Evolutionary conservation across 2,329 filamentous ascomycete species (phyloP).

Genomic region (Pseudogymnoascus sp.): DNA sequence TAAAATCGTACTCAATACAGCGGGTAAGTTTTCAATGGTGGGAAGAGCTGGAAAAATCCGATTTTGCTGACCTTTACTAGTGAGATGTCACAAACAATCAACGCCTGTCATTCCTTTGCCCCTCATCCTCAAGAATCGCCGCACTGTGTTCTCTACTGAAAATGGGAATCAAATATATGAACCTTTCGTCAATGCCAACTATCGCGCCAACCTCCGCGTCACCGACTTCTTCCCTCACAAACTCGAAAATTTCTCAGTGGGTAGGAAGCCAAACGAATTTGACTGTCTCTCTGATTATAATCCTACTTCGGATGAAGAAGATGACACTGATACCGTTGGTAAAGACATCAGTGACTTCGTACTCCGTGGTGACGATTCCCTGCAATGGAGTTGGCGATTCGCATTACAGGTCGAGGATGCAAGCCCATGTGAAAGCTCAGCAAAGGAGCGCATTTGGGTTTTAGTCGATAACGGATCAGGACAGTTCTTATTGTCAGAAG

Average conservation of each 20-base stretch:
- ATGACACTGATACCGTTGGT: slow-evolving; percentile 24
- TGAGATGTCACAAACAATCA: background rate
- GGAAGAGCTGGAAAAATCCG: background rate
- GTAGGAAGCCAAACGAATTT: slow-evolving; percentile 39
- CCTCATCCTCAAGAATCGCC: slow-evolving; percentile 7
- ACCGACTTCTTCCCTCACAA: slow-evolving; percentile 69
- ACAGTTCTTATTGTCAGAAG: slow-evolving; percentile 44
- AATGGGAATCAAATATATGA: slow-evolving; percentile 35
- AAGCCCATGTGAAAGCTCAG: slow-evolving; percentile 26
- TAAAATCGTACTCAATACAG: slow-evolving; percentile 25
- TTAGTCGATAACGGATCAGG: slow-evolving; percentile 56
- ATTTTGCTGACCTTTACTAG: background rate
- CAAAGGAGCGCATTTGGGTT: slow-evolving; percentile 52
- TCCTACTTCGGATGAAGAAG: slow-evolving; percentile 27
- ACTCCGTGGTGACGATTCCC: background rate
- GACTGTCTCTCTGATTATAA: slow-evolving; percentile 43
- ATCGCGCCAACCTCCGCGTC: slow-evolving; percentile 64
- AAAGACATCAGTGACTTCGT: slow-evolving; percentile 25
- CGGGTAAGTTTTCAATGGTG: slow-evolving; percentile 28
- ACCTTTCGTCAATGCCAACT: slow-evolving; percentile 69
- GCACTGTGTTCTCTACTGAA: slow-evolving; percentile 1
- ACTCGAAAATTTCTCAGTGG: slow-evolving; percentile 63
- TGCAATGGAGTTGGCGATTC: slow-evolving; percentile 61
- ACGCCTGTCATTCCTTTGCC: slow-evolving; percentile 31
- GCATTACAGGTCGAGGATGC: slow-evolving; percentile 70